These are phyloP conservation scores for Penicillium thymicola DNA, from an alignment of 2,329 filamentous ascomycete genomes.

Conservation along the genomic window DNA sequence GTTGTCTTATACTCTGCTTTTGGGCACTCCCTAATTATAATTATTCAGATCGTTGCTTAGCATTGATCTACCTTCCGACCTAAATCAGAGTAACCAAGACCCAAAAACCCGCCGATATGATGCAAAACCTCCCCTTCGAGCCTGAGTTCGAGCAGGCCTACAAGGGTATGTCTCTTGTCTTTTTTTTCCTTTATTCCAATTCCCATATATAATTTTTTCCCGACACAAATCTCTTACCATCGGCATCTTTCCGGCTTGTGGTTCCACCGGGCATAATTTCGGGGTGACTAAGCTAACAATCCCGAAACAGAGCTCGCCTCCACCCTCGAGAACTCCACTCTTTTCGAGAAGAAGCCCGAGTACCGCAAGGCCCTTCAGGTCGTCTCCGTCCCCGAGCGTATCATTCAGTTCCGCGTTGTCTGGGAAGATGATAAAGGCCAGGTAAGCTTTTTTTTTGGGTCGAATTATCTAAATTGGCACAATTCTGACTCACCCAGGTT, in stretches of 20 bases:
- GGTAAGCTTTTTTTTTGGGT: constrained; percentile 16
- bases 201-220: neutral
- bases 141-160: constrained; percentile 99
- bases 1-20: constrained; percentile 11
- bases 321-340: constrained; percentile 87
- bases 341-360: constrained; percentile 92
- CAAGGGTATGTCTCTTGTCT: constrained; percentile 62
- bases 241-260: constrained; percentile 21
- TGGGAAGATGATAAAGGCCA: constrained; percentile 92
- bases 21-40: constrained; percentile 2
- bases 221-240: constrained; percentile 4
- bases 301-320: constrained; percentile 73
- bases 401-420: constrained; percentile 95
- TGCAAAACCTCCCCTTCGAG: constrained; percentile 83
- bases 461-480: neutral
- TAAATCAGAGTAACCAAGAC: constrained; percentile 6
- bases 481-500: constrained; percentile 48
- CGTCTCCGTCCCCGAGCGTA: constrained; percentile 84
- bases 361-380: constrained; percentile 88
- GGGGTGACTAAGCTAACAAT: constrained; percentile 15
- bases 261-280: constrained; percentile 1
- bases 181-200: neutral
- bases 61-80: neutral
- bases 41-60: constrained; percentile 2
- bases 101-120: constrained; percentile 40